A percentile compares a stretch with the other conserved stretches of the same genome.
These are phyloP conservation scores for Wickerhamiella spandovensis DNA, from an alignment of 805 yeast genomes.

Conservation along the genomic window DNA sequence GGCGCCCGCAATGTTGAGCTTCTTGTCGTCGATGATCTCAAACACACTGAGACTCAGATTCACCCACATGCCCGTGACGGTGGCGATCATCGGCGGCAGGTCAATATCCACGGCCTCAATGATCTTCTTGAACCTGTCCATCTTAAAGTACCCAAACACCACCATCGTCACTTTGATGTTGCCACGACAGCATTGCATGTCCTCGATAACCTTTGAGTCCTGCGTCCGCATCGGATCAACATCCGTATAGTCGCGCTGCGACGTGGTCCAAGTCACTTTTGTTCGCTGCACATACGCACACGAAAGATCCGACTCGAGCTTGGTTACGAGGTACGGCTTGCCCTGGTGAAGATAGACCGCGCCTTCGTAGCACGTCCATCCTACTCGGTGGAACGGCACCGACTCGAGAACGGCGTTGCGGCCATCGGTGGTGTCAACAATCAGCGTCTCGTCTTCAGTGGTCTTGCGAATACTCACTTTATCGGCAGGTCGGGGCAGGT, in stretches of 20 bases:
- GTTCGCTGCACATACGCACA: constrained; percentile 80
- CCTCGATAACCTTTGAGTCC: constrained; percentile 13
- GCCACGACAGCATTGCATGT: constrained; percentile 43
- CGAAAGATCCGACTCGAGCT: constrained; percentile 63
- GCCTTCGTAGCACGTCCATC: constrained; percentile 83
- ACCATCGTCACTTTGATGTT: constrained; percentile 53
- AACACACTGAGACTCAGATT: constrained; percentile 64
- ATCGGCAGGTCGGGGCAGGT: constrained; percentile 67
- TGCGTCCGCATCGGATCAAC: constrained; percentile 54
- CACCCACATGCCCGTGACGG: constrained; percentile 82
- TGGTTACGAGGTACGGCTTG: constrained; percentile 70
- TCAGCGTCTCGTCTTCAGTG: constrained; percentile 73
- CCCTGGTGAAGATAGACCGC: constrained; percentile 95
- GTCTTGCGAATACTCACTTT: constrained; percentile 69
- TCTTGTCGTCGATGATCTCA: constrained; percentile 41
- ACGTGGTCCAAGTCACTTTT: constrained; percentile 87
- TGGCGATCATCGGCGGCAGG: constrained; percentile 62
- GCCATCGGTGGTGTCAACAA: constrained; percentile 74
- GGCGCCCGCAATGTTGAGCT: constrained; percentile 68
- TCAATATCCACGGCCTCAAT: constrained; percentile 87
- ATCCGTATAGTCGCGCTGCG: constrained; percentile 84
- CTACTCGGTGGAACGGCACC: constrained; percentile 75
- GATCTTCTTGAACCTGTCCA: constrained; percentile 63
- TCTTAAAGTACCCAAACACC: constrained; percentile 88
- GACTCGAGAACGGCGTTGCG: constrained; percentile 70